Evolutionary conservation across 331 rosid genomes (phyloP), one percentile per base, ranked within the genome.

Genomic region (Quercus phellos): DNA sequence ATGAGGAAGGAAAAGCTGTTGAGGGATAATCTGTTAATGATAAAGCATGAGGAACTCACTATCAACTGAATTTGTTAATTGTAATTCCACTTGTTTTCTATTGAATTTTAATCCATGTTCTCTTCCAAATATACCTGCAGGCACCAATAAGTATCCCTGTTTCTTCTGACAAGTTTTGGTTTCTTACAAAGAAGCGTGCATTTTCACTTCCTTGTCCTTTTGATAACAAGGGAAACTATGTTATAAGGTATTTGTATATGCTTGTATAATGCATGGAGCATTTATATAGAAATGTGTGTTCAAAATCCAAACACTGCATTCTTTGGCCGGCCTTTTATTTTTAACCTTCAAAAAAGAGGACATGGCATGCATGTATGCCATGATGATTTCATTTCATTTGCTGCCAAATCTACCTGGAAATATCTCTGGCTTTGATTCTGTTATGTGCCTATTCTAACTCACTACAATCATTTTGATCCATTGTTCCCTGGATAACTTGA

Each of bases 161-260:
- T 72, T 80, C 98, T 70, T 89, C 94, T 79, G 98, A 94, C 77
- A 86, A 89, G 80, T 94, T 94, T 89, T 92, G 88, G 97, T 86
- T 89, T 86, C 92, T 94, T 74, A 92, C 98, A 53, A 92, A 90
- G 89, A 74, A 80, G 64, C 95, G 77, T 56, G 93, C 97, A 42
- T 71, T 92, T 80, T 89, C 97, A 63, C 89, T 94, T 76, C 98
- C 97, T 2, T 78, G 69, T 79, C 98, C 98, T 68, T 90, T 94
- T 77, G 63, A 78, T 74, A 94, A 92, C 72, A 58, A 83, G 81
- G 98, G 98, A 83, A 94, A 90, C 84, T 94, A 87, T 79, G 95
- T 94, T 56, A 94, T 94, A 86, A 92, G 98, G 98, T 93, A 81
- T 78, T 18, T 56, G 27, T 43, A n/a, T 6, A 26, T 3, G 68